A percentile compares a stretch with the other conserved stretches of the same genome.
phyloP scores from a whole-genome alignment of 2,329 filamentous ascomycete genomes.

The Venturia effusa region DNA sequence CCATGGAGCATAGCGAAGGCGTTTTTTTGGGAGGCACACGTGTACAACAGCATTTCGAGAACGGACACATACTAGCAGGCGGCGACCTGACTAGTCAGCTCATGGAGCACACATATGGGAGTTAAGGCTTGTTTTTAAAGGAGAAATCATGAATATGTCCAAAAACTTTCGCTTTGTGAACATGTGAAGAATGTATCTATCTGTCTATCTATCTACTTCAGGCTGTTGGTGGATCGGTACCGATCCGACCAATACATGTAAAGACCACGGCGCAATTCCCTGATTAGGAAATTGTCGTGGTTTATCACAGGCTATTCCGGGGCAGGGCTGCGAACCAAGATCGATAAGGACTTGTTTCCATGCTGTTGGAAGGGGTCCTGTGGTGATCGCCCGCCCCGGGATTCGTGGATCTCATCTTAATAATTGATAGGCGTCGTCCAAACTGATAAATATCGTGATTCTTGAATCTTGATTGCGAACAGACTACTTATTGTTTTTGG shows the following conservation, averaged over 20 bases:
- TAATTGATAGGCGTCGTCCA: too few relatives aligned
- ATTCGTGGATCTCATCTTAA: too few relatives aligned
- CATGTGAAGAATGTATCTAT: too few relatives aligned
- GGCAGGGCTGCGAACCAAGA: neutral
- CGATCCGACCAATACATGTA: too few relatives aligned
- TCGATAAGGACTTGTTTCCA: neutral
- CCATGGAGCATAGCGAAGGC: slow-evolving; percentile 4
- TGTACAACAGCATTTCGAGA: neutral
- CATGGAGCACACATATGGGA: neutral
- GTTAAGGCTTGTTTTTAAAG: neutral
- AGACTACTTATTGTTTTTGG: too few relatives aligned
- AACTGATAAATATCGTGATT: too few relatives aligned
- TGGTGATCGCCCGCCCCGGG: too few relatives aligned
- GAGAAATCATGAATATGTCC: neutral
- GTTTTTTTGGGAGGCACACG: slow-evolving; percentile 6
- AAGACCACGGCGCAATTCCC: too few relatives aligned
- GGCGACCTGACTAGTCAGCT: neutral
- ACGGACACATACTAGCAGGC: neutral
- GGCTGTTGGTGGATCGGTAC: neutral
- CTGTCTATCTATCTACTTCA: too few relatives aligned
- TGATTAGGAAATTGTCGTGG: neutral
- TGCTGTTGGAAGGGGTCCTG: neutral
- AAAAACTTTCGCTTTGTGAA: too few relatives aligned
- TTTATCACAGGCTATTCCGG: neutral
- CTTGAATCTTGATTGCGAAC: too few relatives aligned